These are phyloP conservation scores for Umbelopsis ramanniana DNA, from an alignment of 192 early-diverging fungal species.

Conservation along the genomic window DNA sequence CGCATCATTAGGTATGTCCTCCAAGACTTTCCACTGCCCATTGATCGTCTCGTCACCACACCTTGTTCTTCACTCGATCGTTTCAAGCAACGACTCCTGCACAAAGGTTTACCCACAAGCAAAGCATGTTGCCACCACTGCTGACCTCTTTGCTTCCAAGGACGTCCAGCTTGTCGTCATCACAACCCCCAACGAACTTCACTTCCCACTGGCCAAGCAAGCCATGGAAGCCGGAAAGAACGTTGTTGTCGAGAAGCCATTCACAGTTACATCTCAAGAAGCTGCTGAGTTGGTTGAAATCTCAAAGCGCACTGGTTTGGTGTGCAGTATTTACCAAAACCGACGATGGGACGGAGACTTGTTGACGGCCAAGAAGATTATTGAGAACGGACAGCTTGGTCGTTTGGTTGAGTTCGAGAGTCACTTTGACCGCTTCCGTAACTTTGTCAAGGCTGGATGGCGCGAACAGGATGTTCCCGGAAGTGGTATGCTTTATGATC, in stretches of 20 bases:
- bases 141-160: conserved; percentile 55
- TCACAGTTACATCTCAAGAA: conserved; percentile 64
- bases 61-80: conserved; percentile 53
- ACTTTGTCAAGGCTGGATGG: conserved; percentile 73
- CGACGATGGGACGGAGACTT: conserved; percentile 86
- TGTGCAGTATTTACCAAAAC: conserved; percentile 80
- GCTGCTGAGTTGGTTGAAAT: conserved; percentile 61
- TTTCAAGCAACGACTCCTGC: conserved; percentile 29
- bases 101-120: conserved; percentile 54
- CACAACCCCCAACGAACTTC: conserved; percentile 71
- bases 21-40: conserved; percentile 66
- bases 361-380: conserved; percentile 67
- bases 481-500: conserved; percentile 75
- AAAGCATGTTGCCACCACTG: conserved; percentile 48
- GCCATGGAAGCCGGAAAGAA: conserved; percentile 69
- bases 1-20: conserved; percentile 32
- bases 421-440: conserved; percentile 76
- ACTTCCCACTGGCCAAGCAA: conserved; percentile 61
- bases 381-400: conserved; percentile 59
- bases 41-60: conserved; percentile 57
- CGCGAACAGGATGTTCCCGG: conserved; percentile 66
- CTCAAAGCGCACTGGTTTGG: conserved; percentile 56
- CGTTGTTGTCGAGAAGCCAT: conserved; percentile 82
- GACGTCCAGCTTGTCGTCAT: conserved; percentile 75
- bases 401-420: conserved; percentile 74